These are phyloP conservation scores for Geotrichum bryndzae DNA, from an alignment of 1,139 yeast genomes.

Conservation along the genomic window DNA sequence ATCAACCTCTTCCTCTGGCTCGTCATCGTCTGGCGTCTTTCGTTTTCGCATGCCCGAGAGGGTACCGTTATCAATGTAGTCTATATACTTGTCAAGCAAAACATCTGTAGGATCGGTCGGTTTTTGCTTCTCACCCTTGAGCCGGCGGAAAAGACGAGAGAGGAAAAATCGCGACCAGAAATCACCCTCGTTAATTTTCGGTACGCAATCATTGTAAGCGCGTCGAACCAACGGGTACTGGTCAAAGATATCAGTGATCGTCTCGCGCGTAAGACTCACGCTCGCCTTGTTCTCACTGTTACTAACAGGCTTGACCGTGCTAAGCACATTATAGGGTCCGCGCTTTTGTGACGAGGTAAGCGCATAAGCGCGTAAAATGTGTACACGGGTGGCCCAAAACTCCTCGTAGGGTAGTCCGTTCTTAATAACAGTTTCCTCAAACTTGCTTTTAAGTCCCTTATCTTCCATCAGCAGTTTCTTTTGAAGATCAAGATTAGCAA, in stretches of 20 bases:
- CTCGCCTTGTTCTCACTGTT: slow-evolving; percentile 68
- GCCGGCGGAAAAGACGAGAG: slow-evolving; percentile 76
- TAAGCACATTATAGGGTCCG: slow-evolving; percentile 90
- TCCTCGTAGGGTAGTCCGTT: slow-evolving; percentile 71
- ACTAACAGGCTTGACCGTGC: slow-evolving; percentile 87
- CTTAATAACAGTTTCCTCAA: slow-evolving; percentile 82
- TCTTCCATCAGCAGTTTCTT: slow-evolving; percentile 70
- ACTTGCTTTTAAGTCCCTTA: slow-evolving; percentile 62
- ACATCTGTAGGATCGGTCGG: slow-evolving; percentile 76
- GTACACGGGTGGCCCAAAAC: slow-evolving; percentile 84
- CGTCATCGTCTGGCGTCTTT: slow-evolving; percentile 45
- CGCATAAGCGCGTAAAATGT: slow-evolving; percentile 77
- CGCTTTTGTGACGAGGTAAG: slow-evolving; percentile 74
- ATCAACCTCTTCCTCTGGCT: slow-evolving; percentile 7
- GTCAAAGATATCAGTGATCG: slow-evolving; percentile 81
- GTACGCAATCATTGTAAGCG: slow-evolving; percentile 88
- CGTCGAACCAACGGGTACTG: slow-evolving; percentile 90
- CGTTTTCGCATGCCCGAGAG: slow-evolving; percentile 11
- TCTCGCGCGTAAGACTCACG: slow-evolving; percentile 85
- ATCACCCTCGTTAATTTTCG: slow-evolving; percentile 80
- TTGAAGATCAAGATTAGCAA: slow-evolving; percentile 70
- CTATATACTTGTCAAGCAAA: slow-evolving; percentile 72
- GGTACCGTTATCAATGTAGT: slow-evolving; percentile 17
- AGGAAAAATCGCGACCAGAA: slow-evolving; percentile 97
- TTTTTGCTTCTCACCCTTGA: slow-evolving; percentile 82